Base-by-base conservation (phyloP, 2,329 filamentous ascomycete species). In the Fusarium sp. region DNA sequence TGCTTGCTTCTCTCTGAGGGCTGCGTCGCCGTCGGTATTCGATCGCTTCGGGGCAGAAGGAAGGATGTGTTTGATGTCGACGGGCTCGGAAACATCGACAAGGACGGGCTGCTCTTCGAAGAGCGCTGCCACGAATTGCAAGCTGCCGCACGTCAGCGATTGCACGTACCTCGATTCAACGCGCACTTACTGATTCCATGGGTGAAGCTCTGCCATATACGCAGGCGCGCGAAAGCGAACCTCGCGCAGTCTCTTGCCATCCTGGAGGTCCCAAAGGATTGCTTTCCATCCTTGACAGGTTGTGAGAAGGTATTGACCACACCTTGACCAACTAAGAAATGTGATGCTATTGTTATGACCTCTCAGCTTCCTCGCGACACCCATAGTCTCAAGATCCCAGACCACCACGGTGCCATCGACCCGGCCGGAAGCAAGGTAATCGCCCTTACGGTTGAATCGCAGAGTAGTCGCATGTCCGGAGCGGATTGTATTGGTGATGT, bases 361-460 rank as follows among this genome's bases (percentile, higher is more conserved):
- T 74, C 94, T 91, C 73, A 99, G 87, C 84, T 98, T 99, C 80
- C 95, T 93, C 67, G 96, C 96, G 6, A 98, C 94, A 40, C 96
- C 96, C 88, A 97, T 97, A 11, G 97, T 99, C 84, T 99, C 97
- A 59, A 98, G 91, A 81, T 99, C 96, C 89, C 97, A 99, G 56
- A 99, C 93, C 64, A 97, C 94, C 45, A 99, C 93, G 6, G 94
- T 96, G 76, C 96, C 96, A 84, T 99, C 96, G 71, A 95, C 94
- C 80, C 96, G 92, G 73, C 96, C 96, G 34, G 95, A 97, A 52
- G 96, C 96, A 73, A 99, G 91, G 78, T 96, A 95, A 84, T 99
- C 96, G 83, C 96, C 96, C 80, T 92, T 94, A 80, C 95, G 94
- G 80, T 96, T 98, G 88, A 99, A 99, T 75, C 96, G 94, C 71